phyloP scores from a whole-genome alignment of 2,329 filamentous ascomycete species.

The Bretziella fagacearum region DNA sequence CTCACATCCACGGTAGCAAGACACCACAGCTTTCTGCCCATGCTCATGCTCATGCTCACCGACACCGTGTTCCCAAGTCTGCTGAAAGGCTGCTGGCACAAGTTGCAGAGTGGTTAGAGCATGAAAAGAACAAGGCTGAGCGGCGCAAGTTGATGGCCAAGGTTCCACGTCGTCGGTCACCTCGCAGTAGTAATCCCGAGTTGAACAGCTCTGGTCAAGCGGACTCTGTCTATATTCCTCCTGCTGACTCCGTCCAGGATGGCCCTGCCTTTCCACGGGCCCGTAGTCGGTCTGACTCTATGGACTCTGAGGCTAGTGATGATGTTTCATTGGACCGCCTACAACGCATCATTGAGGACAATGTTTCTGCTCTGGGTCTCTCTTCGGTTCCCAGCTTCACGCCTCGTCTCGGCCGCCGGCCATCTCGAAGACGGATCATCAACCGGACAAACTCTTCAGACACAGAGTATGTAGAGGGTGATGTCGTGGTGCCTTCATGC shows the following conservation, averaged over 20 bases:
- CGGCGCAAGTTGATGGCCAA: constrained; percentile 31
- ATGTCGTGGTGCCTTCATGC: constrained; percentile 66
- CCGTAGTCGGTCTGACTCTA: constrained; percentile 33
- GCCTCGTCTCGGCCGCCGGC: constrained; percentile 27
- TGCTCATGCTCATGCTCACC: constrained; percentile 6
- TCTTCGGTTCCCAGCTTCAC: constrained; percentile 28
- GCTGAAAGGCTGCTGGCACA: constrained; percentile 50
- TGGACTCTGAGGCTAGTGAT: constrained; percentile 45
- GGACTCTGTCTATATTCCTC: too few species aligned
- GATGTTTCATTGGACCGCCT: constrained; percentile 62
- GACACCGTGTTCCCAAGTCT: constrained; percentile 10
- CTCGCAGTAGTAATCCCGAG: constrained; percentile 11
- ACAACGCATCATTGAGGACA: constrained; percentile 61
- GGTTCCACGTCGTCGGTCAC: constrained; percentile 25
- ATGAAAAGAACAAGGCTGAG: constrained; percentile 49
- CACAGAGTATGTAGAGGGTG: constrained; percentile 69
- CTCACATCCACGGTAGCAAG: constrained; percentile 16
- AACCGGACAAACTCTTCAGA: constrained; percentile 50
- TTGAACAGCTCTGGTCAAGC: not conserved
- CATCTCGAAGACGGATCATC: constrained; percentile 23
- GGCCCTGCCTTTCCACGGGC: not conserved
- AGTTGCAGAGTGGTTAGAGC: constrained; percentile 67
- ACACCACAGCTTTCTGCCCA: constrained; percentile 8
- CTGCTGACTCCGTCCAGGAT: not conserved
- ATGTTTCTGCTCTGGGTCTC: constrained; percentile 37